These are phyloP conservation scores for Cyberlindnera xylosilytica DNA, from an alignment of 805 yeast genomes.

Conservation along the genomic window DNA sequence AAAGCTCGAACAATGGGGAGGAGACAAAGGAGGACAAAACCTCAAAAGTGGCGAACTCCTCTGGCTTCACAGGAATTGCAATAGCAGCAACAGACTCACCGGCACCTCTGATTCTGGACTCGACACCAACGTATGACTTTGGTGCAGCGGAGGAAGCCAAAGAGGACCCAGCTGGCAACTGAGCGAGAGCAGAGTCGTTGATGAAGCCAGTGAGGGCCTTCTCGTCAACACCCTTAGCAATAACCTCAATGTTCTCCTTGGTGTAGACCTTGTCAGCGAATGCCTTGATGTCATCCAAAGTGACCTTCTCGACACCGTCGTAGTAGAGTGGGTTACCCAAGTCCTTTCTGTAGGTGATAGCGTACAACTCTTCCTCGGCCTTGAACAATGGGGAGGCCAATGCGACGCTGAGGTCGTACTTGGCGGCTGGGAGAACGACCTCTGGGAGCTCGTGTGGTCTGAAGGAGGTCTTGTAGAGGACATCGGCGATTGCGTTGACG, in stretches of 20 bases:
- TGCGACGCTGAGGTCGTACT: constrained; percentile 57
- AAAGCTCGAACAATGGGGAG: constrained; percentile 52
- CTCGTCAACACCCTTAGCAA: constrained; percentile 70
- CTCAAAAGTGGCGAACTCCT: constrained; percentile 63
- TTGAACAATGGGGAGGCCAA: constrained; percentile 47
- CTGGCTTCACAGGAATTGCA: constrained; percentile 71
- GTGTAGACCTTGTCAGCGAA: constrained; percentile 69
- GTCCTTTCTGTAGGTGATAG: constrained; percentile 79
- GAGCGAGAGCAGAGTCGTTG: constrained; percentile 59
- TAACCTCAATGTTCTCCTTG: constrained; percentile 65
- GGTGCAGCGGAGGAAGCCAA: constrained; percentile 37
- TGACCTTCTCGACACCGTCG: constrained; percentile 57
- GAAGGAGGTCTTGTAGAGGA: constrained; percentile 65
- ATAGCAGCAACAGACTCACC: constrained; percentile 73
- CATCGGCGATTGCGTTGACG: constrained; percentile 80
- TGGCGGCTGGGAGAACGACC: constrained; percentile 75
- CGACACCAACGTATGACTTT: constrained; percentile 58
- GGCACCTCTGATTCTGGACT: constrained; percentile 59
- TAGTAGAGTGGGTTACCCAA: constrained; percentile 80
- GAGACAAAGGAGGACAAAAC: constrained; percentile 66
- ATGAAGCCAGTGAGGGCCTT: constrained; percentile 68
- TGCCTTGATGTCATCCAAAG: constrained; percentile 60
- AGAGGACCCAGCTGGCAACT: constrained; percentile 60
- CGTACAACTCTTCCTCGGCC: constrained; percentile 78
- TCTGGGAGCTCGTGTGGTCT: constrained; percentile 83